A percentile compares a stretch with the other conserved stretches of the same genome.
Evolutionary conservation across 805 yeast species (phyloP).

Genomic region (Candida dajiaensis): DNA sequence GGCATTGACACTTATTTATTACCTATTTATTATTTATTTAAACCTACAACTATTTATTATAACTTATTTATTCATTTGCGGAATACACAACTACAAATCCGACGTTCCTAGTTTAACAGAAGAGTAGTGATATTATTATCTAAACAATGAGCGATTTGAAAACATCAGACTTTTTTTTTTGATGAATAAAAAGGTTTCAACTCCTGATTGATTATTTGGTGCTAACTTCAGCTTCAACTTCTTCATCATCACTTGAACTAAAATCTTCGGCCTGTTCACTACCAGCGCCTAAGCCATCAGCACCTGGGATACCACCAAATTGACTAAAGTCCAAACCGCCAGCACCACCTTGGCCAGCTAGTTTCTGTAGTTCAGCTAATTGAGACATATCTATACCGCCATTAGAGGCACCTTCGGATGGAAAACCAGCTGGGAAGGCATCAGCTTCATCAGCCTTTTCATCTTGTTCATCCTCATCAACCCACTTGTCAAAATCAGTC

Average conservation of each 20-base stretch:
- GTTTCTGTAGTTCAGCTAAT: slow-evolving; percentile 13
- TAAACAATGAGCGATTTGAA: background rate
- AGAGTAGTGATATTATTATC: background rate
- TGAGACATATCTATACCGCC: slow-evolving; percentile 24
- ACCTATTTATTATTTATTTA: slow-evolving; percentile 2
- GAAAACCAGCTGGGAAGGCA: slow-evolving; percentile 26
- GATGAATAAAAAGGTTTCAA: background rate
- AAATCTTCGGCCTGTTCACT: slow-evolving; percentile 2
- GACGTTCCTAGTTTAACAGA: background rate
- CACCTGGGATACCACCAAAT: slow-evolving; percentile 18
- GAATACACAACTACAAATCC: background rate
- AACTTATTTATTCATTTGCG: background rate
- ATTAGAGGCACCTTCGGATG: slow-evolving; percentile 37
- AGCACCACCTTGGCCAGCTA: slow-evolving; percentile 24
- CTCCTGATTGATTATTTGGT: background rate
- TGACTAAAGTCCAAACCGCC: slow-evolving; percentile 25
- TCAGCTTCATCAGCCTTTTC: slow-evolving; percentile 28
- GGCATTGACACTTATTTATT: slow-evolving; percentile 2
- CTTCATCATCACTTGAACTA: slow-evolving; percentile 27
- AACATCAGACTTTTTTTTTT: background rate
- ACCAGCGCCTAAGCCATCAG: background rate
- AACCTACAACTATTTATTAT: background rate
- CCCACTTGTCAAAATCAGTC: slow-evolving; percentile 98
- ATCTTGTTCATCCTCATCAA: slow-evolving; percentile 93
- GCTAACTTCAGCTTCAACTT: background rate